A percentile compares a stretch with the other conserved stretches of the same genome.
Evolutionary conservation across 1,284 basidiomycete species (phyloP).

Genomic region (Pulchroboletus neoregius): DNA sequence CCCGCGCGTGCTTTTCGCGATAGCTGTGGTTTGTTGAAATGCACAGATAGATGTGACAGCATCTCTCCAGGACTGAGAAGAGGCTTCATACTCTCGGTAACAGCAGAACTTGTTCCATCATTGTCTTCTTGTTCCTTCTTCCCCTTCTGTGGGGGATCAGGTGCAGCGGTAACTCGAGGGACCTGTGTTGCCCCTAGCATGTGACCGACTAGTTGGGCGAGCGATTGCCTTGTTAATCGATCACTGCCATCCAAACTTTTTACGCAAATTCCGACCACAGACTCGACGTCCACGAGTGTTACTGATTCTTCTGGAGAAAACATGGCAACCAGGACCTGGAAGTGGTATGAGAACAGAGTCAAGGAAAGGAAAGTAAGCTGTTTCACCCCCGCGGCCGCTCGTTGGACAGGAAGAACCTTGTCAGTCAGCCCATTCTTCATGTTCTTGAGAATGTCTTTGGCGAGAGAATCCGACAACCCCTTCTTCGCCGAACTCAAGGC

Average conservation of each 20-base stretch:
- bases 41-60: slow-evolving; percentile 72
- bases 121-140: slow-evolving; percentile 64
- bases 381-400: slow-evolving; percentile 75
- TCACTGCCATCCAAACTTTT: slow-evolving; percentile 82
- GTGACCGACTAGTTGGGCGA: slow-evolving; percentile 79
- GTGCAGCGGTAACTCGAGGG: slow-evolving; percentile 50
- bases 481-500: slow-evolving; percentile 74
- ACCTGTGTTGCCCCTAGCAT: slow-evolving; percentile 84
- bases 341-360: slow-evolving; percentile 10
- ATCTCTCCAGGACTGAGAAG: slow-evolving; percentile 79
- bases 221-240: slow-evolving; percentile 75
- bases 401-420: slow-evolving; percentile 83
- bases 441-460: slow-evolving; percentile 85
- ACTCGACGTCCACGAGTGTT: slow-evolving; percentile 72
- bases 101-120: slow-evolving; percentile 44
- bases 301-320: slow-evolving; percentile 56
- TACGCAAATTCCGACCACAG: slow-evolving; percentile 63
- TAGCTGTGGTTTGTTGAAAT: slow-evolving; percentile 73
- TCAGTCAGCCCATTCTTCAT: slow-evolving; percentile 76
- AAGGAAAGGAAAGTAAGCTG: background rate
- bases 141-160: slow-evolving; percentile 56
- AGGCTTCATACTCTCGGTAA: slow-evolving; percentile 63
- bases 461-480: slow-evolving; percentile 74
- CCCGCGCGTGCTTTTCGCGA: slow-evolving; percentile 76
- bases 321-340: slow-evolving; percentile 62